Conservation (phyloP, 345 rosid genomes). For the Eucalyptus regnans region DNA sequence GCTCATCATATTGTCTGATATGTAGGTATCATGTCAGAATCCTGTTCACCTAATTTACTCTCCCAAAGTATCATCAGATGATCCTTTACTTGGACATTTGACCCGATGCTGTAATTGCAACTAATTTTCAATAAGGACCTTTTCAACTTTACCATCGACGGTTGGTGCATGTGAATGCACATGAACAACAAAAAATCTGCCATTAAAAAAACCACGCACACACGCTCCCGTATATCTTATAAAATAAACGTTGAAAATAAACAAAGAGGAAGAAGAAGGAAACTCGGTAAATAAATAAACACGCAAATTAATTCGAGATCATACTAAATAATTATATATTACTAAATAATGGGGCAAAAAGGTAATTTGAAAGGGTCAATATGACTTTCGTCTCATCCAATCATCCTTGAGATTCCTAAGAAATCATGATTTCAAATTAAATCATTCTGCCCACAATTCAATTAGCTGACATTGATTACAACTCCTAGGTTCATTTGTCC, state of each 20-base stretch:
- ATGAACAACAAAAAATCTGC: background rate
- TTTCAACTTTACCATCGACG: background rate
- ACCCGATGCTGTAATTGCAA: background rate
- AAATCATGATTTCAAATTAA: background rate
- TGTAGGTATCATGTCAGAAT: background rate
- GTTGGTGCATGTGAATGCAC: background rate
- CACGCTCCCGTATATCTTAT: background rate
- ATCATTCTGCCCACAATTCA: background rate
- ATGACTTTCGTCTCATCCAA: background rate
- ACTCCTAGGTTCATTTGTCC: background rate
- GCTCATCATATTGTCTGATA: background rate
- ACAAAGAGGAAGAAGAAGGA: background rate
- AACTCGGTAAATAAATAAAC: background rate
- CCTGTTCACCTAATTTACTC: background rate
- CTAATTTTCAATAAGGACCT: background rate
- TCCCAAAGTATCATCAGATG: background rate
- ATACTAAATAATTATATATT: background rate
- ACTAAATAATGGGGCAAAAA: background rate
- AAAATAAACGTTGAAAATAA: background rate
- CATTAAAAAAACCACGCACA: background rate
- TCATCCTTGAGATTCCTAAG: background rate
- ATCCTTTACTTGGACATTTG: background rate
- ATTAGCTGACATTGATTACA: background rate
- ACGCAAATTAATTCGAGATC: background rate
- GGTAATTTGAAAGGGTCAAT: background rate